phyloP scores from a whole-genome alignment of 1,284 basidiomycete species.

The Exobasidium rhododendri region DNA sequence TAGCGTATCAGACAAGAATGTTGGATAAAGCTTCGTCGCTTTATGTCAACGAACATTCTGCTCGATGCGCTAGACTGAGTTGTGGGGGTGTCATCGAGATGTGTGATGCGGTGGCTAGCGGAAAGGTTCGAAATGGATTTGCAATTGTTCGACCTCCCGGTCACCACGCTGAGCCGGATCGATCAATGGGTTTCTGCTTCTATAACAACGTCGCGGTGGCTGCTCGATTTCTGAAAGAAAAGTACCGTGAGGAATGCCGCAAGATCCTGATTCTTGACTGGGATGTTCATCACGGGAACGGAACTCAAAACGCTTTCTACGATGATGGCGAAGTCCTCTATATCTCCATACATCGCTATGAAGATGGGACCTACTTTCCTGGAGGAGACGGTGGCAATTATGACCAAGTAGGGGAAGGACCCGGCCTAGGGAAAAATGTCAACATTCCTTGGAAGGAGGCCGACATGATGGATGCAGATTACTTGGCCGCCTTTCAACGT shows the following conservation, averaged over 20 bases:
- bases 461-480: conserved; percentile 92
- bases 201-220: conserved; percentile 98
- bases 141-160: conserved; percentile 96
- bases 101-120: conserved; percentile 76
- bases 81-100: conserved; percentile 94
- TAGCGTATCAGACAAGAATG: conserved; percentile 63
- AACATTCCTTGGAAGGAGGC: conserved; percentile 90
- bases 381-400: conserved; percentile 82
- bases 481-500: conserved; percentile 91
- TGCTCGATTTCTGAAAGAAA: conserved; percentile 57
- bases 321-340: conserved; percentile 89
- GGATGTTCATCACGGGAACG: conserved; percentile 99
- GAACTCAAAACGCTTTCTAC: conserved; percentile 91
- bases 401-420: conserved; percentile 77
- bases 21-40: conserved; percentile 75
- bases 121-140: conserved; percentile 78
- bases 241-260: conserved; percentile 65
- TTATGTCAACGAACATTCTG: conserved; percentile 83
- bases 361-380: conserved; percentile 78
- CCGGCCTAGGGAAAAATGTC: conserved; percentile 72
- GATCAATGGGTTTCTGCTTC: conserved; percentile 98
- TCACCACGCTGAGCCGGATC: conserved; percentile 95
- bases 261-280: conserved; percentile 91
- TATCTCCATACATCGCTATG: conserved; percentile 92
- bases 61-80: conserved; percentile 77